Evolutionary conservation across 495 filamentous ascomycete genomes (phyloP), one percentile per base, ranked within the genome.

Genomic region (Penicillium soppii): DNA sequence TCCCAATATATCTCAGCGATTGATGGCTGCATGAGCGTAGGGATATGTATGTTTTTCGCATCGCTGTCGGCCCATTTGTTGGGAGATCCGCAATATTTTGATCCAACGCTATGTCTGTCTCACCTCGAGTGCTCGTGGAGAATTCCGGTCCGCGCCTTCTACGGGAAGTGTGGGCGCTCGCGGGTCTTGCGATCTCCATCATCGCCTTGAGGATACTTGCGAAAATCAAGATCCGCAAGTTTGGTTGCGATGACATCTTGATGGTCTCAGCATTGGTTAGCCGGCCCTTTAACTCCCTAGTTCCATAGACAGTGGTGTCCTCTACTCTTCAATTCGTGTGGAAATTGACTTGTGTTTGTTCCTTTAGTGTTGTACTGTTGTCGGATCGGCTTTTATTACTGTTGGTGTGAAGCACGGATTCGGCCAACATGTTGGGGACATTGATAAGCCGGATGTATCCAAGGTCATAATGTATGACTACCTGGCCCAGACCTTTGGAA

Each of bases 241-340:
- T 65, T 27, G 64, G 51, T 4, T 29, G 41, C 29, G 64, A 67
- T 54, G 64, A 67, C 52, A n/a, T 57, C 9, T 48, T 67, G 2
- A 63, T 63, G 59, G 52, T 27, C 15, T 63, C 50, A 35, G 59
- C 64, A 23, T 48, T 67, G 56, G 64, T 67, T 50, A 63, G 64
- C 44, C 38, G 13, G 20, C n/a, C 26, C 41, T 46, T 35, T 26
- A 5, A 25, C n/a, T n/a, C n/a, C n/a, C n/a, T n/a, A n/a, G n/a
- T n/a, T n/a, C n/a, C n/a, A n/a, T n/a, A n/a, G n/a, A n/a, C n/a
- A n/a, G n/a, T n/a, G n/a, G n/a, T n/a, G n/a, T n/a, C n/a, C n/a
- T n/a, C n/a, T n/a, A n/a, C n/a, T n/a, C n/a, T n/a, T n/a, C n/a
- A n/a, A n/a, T 21, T n/a, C 13, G 9, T 3, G 17, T 32, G 10